Evolutionary conservation across 306 rosid genomes (phyloP).

Genomic region (Cicer chorassanicum): DNA sequence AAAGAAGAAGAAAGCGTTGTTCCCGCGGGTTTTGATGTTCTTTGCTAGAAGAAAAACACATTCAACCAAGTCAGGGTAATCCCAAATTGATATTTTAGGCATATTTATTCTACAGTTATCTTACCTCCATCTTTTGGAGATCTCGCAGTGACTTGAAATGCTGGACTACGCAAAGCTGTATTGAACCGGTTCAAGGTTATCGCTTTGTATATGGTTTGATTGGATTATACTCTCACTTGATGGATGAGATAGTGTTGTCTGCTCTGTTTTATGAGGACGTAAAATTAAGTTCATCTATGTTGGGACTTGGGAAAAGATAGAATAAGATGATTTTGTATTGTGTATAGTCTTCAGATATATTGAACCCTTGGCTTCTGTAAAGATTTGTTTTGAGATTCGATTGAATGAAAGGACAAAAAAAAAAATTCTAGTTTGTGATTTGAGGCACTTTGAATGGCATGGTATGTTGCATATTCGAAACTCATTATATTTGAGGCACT

Average conservation of each 20-base stretch:
- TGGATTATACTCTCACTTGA: constrained; percentile 50
- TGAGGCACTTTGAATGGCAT: constrained; percentile 30
- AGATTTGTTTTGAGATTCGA: constrained; percentile 50
- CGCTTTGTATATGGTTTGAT: constrained; percentile 57
- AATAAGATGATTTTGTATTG: constrained; percentile 50
- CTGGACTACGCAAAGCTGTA: constrained; percentile 34
- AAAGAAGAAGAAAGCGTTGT: constrained; percentile 77
- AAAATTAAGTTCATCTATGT: constrained; percentile 42
- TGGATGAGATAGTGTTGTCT: constrained; percentile 39
- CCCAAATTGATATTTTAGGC: constrained; percentile 36
- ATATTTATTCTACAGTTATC: constrained; percentile 45
- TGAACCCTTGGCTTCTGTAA: constrained; percentile 51
- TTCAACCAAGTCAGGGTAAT: constrained; percentile 57
- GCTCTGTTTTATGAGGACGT: constrained; percentile 50
- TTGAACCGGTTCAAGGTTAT: constrained; percentile 49
- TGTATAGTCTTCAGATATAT: constrained; percentile 56
- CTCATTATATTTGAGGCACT: not conserved
- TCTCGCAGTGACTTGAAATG: constrained; percentile 56
- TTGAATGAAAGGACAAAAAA: constrained; percentile 46
- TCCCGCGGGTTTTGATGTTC: constrained; percentile 91
- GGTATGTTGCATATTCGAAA: constrained; percentile 33
- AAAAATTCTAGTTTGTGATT: constrained; percentile 13
- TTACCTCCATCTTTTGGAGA: constrained; percentile 39
- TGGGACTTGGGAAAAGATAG: constrained; percentile 46
- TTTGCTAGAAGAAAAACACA: constrained; percentile 70